Conservation (phyloP, 306 rosid species). For the Cicer arietinum region DNA sequence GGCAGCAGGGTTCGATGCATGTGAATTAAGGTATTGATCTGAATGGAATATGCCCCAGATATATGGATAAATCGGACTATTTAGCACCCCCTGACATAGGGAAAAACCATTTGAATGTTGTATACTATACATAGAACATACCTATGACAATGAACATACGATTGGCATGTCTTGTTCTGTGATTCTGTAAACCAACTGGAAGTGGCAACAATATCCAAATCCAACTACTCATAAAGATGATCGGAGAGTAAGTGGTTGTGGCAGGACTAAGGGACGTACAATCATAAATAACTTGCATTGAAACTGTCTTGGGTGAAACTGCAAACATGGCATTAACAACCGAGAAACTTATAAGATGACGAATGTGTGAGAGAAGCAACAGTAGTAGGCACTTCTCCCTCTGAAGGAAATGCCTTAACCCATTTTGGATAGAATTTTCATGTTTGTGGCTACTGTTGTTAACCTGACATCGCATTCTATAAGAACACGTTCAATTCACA, state of each 20-base stretch:
- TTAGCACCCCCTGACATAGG: not conserved
- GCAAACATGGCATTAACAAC: not conserved
- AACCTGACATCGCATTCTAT: slow-evolving; percentile 8
- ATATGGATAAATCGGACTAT: not conserved
- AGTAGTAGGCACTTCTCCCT: slow-evolving; percentile 32
- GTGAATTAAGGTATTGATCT: not conserved
- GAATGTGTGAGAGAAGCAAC: slow-evolving; percentile 7
- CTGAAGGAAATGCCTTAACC: slow-evolving; percentile 14
- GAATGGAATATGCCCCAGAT: not conserved
- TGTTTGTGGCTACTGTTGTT: slow-evolving; percentile 23
- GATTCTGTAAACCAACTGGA: not conserved
- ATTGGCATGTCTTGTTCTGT: not conserved
- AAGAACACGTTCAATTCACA: slow-evolving; percentile 34
- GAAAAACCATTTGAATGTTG: not conserved
- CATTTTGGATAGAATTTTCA: slow-evolving; percentile 20
- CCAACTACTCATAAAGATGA: not conserved
- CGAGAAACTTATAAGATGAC: slow-evolving; percentile 7
- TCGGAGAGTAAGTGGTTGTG: not conserved
- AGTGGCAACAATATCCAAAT: not conserved
- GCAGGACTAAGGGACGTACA: not conserved
- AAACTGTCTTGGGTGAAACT: not conserved
- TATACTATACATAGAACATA: not conserved
- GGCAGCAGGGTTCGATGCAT: not conserved
- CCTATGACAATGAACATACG: not conserved
- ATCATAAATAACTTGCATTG: not conserved